Conservation (phyloP, 2,329 filamentous ascomycete species). For the Calonectria pauciramosa region DNA sequence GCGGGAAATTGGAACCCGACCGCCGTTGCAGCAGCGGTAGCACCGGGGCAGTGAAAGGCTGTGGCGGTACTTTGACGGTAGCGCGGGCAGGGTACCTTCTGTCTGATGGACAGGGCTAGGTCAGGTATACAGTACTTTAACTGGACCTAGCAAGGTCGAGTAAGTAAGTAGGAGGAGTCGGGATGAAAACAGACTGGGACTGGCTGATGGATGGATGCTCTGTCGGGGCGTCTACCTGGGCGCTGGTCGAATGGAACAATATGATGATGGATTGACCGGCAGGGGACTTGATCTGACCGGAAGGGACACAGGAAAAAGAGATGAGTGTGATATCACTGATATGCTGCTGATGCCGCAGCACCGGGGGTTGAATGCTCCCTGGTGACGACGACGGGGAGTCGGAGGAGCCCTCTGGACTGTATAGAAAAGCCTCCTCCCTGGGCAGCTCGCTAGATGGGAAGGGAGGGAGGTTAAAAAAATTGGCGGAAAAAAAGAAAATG, state of each 20-base stretch:
- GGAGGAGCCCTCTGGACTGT: background rate
- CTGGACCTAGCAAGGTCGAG: slow-evolving; percentile 5
- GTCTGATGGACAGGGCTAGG: background rate
- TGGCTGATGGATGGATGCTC: background rate
- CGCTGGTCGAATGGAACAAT: background rate
- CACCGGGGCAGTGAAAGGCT: slow-evolving; percentile 28
- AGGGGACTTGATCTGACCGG: background rate
- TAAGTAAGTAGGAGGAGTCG: background rate
- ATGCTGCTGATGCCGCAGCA: background rate
- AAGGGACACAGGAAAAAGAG: background rate
- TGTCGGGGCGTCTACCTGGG: background rate
- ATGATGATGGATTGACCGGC: background rate
- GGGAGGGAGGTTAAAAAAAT: background rate
- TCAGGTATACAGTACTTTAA: slow-evolving; percentile 19
- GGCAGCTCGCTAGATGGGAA: background rate
- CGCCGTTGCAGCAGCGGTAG: slow-evolving; percentile 41
- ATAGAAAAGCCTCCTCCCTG: background rate
- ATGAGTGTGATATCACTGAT: slow-evolving; percentile 6
- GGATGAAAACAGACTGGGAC: slow-evolving; percentile 4
- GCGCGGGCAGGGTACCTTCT: slow-evolving; percentile 15
- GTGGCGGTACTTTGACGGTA: slow-evolving; percentile 21
- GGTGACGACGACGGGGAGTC: background rate
- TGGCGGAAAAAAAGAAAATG: background rate
- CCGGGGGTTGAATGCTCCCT: background rate
- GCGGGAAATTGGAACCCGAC: slow-evolving; percentile 38